Percentiles rank a stretch among this genome's conserved stretches.
These are phyloP conservation scores for Suillus americanus DNA, from an alignment of 768 basidiomycete genomes.

Conservation along the genomic window DNA sequence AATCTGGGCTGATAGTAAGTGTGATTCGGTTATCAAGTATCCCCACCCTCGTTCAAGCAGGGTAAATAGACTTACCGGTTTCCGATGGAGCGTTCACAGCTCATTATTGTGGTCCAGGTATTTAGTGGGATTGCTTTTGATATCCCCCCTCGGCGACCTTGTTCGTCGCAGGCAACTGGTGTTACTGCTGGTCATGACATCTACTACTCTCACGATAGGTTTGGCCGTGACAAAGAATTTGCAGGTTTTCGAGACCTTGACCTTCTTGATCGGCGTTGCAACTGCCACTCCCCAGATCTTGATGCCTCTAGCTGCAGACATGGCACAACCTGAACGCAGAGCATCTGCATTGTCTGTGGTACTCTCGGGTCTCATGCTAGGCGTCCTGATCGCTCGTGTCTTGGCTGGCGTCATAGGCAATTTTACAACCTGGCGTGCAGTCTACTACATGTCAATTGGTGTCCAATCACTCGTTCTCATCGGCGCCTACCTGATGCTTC, in stretches of 20 bases:
- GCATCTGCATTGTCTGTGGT: conserved; percentile 78
- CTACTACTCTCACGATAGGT: conserved; percentile 65
- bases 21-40: conserved; percentile 39
- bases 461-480: conserved; percentile 59
- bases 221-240: conserved; percentile 62
- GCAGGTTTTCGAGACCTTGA: conserved; percentile 61
- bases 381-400: conserved; percentile 73
- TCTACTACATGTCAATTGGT: conserved; percentile 78
- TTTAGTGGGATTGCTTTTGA: conserved; percentile 67
- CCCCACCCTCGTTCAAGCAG: conserved; percentile 67
- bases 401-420: conserved; percentile 75
- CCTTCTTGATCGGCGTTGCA: conserved; percentile 67
- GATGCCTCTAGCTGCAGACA: conserved; percentile 77
- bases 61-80: conserved; percentile 37
- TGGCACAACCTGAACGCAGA: conserved; percentile 71
- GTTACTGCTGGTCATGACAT: conserved; percentile 52
- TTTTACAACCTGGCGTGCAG: conserved; percentile 67
- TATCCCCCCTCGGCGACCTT: conserved; percentile 83
- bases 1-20: conserved; percentile 6
- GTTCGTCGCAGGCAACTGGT: conserved; percentile 73
- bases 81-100: background rate
- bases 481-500: conserved; percentile 65
- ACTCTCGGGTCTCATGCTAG: conserved; percentile 65
- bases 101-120: conserved; percentile 44
- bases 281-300: conserved; percentile 78